Evolutionary conservation across 1,139 yeast species (phyloP).

Genomic region (Magnusiomyces magnusii): DNA sequence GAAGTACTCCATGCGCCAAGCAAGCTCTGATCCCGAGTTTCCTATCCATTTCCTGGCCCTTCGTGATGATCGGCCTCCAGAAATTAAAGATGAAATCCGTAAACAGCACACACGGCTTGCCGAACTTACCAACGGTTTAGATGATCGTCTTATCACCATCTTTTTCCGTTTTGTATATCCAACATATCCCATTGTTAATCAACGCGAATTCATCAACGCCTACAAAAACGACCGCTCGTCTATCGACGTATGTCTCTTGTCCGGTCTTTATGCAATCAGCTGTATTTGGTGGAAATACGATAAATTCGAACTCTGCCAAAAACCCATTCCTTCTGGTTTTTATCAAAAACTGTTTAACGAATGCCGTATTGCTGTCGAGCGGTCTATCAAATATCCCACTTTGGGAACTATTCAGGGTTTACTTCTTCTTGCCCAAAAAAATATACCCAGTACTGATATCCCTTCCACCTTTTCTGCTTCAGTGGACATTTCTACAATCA

Average conservation of each 20-base stretch:
- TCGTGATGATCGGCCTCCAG: slow-evolving; percentile 20
- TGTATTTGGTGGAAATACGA: slow-evolving; percentile 37
- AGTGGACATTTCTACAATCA: slow-evolving; percentile 29
- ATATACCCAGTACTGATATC: slow-evolving; percentile 31
- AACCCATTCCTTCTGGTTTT: slow-evolving; percentile 29
- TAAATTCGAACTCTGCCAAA: slow-evolving; percentile 29
- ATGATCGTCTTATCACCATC: slow-evolving; percentile 31
- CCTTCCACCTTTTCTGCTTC: slow-evolving; percentile 30
- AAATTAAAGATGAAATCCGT: slow-evolving; percentile 18
- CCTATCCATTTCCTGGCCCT: slow-evolving; percentile 29
- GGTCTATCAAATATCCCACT: slow-evolving; percentile 34
- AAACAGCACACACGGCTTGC: slow-evolving; percentile 23
- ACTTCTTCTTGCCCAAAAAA: slow-evolving; percentile 31
- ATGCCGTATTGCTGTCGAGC: slow-evolving; percentile 29
- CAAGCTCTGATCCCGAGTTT: slow-evolving; percentile 22
- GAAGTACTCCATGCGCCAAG: slow-evolving; percentile 30
- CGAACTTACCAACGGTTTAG: slow-evolving; percentile 23
- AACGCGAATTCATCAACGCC: slow-evolving; percentile 29
- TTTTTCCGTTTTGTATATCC: slow-evolving; percentile 34
- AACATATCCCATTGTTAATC: slow-evolving; percentile 34
- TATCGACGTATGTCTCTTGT: slow-evolving; percentile 30
- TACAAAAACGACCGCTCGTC: slow-evolving; percentile 28
- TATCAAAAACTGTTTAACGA: slow-evolving; percentile 28
- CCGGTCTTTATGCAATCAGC: slow-evolving; percentile 34
- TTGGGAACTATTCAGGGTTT: slow-evolving; percentile 41